Conservation (phyloP, 148 eudicot species). For the Rhododendron ovatum region DNA sequence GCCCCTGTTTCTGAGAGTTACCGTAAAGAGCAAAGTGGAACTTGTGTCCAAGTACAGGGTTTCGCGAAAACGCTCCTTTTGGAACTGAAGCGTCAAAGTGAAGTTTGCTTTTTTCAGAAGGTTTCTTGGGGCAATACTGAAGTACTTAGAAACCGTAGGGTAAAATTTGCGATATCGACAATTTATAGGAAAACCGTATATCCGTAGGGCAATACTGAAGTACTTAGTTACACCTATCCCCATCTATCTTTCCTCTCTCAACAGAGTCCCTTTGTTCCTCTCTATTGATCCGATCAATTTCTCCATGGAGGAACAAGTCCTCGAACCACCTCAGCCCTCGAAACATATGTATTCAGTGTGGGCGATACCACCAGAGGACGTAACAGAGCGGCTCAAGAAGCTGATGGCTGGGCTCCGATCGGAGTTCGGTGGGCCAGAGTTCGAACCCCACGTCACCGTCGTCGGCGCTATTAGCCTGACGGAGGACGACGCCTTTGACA, state of each 20-base stretch:
- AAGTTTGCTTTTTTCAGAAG: not conserved
- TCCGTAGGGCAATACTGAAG: too few relatives aligned
- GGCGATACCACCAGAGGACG: constrained; percentile 62
- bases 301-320: constrained; percentile 16
- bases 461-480: constrained; percentile 66
- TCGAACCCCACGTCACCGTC: constrained; percentile 84
- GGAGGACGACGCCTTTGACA: constrained; percentile 53
- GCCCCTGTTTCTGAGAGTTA: not conserved
- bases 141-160: not conserved
- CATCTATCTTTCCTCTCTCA: too few relatives aligned
- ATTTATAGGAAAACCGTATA: not conserved
- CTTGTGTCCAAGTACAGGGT: not conserved
- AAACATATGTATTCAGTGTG: constrained; percentile 66
- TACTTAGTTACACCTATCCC: too few relatives aligned
- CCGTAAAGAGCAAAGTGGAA: not conserved
- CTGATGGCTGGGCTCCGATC: constrained; percentile 61
- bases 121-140: not conserved
- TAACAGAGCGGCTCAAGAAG: constrained; percentile 54
- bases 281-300: constrained; percentile 6
- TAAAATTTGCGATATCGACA: not conserved
- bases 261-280: not conserved
- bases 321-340: constrained; percentile 2
- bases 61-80: not conserved
- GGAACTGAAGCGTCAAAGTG: not conserved
- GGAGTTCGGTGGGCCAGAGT: constrained; percentile 71